A percentile compares a stretch with the other conserved stretches of the same genome.
Conservation (phyloP, 768 basidiomycete genomes). For the Agrocybe pediades region DNA sequence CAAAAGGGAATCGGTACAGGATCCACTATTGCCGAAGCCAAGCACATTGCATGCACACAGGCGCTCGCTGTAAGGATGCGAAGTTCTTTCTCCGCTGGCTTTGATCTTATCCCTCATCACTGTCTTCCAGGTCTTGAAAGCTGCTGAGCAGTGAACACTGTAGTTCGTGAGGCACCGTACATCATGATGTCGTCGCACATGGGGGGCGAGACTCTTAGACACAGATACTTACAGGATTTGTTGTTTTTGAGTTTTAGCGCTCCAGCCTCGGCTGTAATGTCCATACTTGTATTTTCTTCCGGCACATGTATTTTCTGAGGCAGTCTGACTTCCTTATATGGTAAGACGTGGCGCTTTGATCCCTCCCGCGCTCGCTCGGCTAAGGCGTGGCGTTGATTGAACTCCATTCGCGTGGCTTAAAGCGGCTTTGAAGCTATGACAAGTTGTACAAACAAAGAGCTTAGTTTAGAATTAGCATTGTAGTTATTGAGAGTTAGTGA, state of each 20-base stretch:
- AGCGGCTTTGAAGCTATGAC: too few relatives aligned
- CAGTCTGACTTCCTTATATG: not conserved
- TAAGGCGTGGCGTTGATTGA: not conserved
- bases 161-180: too few relatives aligned
- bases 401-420: too few relatives aligned
- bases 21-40: conserved; percentile 45
- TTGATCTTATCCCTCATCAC: not conserved
- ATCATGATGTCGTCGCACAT: too few relatives aligned
- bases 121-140: conserved; percentile 5
- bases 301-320: not conserved
- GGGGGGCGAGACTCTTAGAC: too few relatives aligned
- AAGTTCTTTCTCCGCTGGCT: not conserved
- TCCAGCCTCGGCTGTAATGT: not conserved
- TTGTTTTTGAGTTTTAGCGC: not conserved
- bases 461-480: too few relatives aligned
- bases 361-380: not conserved
- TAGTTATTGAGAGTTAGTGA: too few relatives aligned
- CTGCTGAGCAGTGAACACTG: too few relatives aligned
- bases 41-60: conserved; percentile 45
- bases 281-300: not conserved
- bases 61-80: conserved; percentile 41
- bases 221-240: not conserved
- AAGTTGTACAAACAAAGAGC: too few relatives aligned
- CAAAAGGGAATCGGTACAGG: conserved; percentile 50
- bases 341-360: not conserved